Percentiles rank a stretch among this genome's conserved stretches.
phyloP scores from a whole-genome alignment of 352 stramenopile genomes.

The Globisporangium nodosum region DNA sequence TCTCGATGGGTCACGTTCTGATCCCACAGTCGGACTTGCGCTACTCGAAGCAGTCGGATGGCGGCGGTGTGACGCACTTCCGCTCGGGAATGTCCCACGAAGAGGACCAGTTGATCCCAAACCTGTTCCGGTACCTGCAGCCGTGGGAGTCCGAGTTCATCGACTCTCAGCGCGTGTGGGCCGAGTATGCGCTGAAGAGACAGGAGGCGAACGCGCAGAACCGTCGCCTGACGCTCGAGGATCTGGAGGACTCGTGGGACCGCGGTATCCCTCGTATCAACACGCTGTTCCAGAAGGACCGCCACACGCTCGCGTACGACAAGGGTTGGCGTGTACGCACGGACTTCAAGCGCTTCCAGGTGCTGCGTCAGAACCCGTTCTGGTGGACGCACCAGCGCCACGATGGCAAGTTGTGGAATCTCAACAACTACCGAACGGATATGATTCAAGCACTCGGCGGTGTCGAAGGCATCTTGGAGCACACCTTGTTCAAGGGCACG shows the following conservation, averaged over 20 bases:
- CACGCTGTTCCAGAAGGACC: conserved; percentile 96
- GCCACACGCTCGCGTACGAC: conserved; percentile 99
- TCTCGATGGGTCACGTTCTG: conserved; percentile 99
- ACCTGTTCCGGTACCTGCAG: conserved; percentile 99
- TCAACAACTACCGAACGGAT: conserved; percentile 99
- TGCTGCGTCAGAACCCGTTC: conserved; percentile 97
- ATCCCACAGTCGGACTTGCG: conserved; percentile 99
- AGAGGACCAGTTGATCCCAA: conserved; percentile 99
- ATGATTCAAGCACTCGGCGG: conserved; percentile 99
- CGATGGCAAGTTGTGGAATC: conserved; percentile 99
- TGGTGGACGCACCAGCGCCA: conserved; percentile 99
- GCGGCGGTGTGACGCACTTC: conserved; percentile 98
- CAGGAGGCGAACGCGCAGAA: conserved; percentile 99
- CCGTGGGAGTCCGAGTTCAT: conserved; percentile 99
- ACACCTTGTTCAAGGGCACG: conserved; percentile 99
- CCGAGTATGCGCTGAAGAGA: conserved; percentile 99
- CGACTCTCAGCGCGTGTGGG: conserved; percentile 99
- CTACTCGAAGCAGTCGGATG: conserved; percentile 99
- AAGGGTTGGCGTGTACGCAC: conserved; percentile 99
- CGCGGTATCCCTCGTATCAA: conserved; percentile 97
- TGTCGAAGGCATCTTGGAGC: conserved; percentile 99
- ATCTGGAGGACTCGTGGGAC: conserved; percentile 99
- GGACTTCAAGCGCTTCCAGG: conserved; percentile 99
- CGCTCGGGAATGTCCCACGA: conserved; percentile 95
- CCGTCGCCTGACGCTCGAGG: conserved; percentile 97